Percentiles rank a stretch among this genome's conserved stretches.
Conservation (phyloP, 2,329 filamentous ascomycete genomes). For the Anthostomella pinea region DNA sequence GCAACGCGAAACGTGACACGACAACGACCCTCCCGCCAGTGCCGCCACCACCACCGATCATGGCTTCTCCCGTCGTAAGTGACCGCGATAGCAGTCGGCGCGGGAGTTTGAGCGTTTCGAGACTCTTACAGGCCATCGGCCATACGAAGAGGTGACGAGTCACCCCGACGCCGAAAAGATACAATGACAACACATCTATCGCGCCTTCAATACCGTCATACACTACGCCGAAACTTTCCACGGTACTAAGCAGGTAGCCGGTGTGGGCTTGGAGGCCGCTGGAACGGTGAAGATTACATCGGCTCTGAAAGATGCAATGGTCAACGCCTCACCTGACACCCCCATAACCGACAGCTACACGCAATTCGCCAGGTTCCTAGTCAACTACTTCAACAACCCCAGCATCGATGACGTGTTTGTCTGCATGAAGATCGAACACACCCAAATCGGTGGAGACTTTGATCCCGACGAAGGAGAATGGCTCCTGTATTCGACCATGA, state of each 20-base stretch:
- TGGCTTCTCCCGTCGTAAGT: too few species aligned
- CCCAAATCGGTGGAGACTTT: constrained; percentile 24
- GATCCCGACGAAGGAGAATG: constrained; percentile 14
- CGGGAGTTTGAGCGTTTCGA: constrained; percentile 30
- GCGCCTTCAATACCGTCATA: constrained; percentile 29
- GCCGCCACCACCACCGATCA: too few species aligned
- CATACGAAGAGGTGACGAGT: constrained; percentile 21
- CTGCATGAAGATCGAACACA: constrained; percentile 20
- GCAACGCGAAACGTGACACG: too few species aligned
- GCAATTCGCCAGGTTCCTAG: constrained; percentile 19
- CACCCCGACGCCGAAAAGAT: constrained; percentile 28
- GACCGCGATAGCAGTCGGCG: constrained; percentile 16
- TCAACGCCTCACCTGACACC: constrained; percentile 16
- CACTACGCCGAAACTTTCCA: constrained; percentile 26
- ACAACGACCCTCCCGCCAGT: too few species aligned
- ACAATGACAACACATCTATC: constrained; percentile 33
- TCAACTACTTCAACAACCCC: constrained; percentile 20
- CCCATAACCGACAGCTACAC: constrained; percentile 20
- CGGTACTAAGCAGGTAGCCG: constrained; percentile 24
- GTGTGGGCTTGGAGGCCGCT: constrained; percentile 19
- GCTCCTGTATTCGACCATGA: constrained; percentile 16
- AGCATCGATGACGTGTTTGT: constrained; percentile 22
- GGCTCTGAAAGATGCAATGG: constrained; percentile 4
- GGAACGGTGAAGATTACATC: constrained; percentile 15
- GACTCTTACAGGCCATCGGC: constrained; percentile 28